Conservation (phyloP, 2,329 filamentous ascomycete genomes). For the Penicillium thymicola region DNA sequence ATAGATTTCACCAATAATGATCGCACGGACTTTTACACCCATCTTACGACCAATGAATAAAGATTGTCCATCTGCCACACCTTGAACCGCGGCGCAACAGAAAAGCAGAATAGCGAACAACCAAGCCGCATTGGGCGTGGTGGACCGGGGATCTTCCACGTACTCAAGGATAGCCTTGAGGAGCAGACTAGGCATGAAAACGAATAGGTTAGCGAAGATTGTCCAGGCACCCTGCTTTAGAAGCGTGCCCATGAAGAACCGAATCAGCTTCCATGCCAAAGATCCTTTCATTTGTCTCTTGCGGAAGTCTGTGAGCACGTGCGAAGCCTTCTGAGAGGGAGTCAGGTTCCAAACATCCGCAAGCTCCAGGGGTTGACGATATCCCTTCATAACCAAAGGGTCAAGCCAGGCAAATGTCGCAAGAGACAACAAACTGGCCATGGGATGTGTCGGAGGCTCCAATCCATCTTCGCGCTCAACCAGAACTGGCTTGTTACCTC, state of each 20-base stretch:
- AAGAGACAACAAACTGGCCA: constrained; percentile 83
- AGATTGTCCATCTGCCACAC: constrained; percentile 78
- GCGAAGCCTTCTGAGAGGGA: constrained; percentile 80
- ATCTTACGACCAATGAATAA: constrained; percentile 93
- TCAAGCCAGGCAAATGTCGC: constrained; percentile 91
- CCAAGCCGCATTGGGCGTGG: constrained; percentile 87
- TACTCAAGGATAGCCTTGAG: constrained; percentile 90
- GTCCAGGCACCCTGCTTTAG: constrained; percentile 78
- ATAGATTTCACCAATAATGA: constrained; percentile 97
- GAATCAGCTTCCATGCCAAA: constrained; percentile 74
- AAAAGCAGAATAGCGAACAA: constrained; percentile 91
- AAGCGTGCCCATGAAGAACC: constrained; percentile 76
- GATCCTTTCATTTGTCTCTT: constrained; percentile 77
- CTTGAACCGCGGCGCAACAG: constrained; percentile 74
- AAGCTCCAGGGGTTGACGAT: constrained; percentile 78
- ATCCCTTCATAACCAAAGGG: constrained; percentile 82
- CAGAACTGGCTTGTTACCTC: constrained; percentile 85
- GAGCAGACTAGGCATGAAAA: constrained; percentile 86
- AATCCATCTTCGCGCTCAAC: constrained; percentile 87
- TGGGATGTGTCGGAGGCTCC: constrained; percentile 79
- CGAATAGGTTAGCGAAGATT: constrained; percentile 73
- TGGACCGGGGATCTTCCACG: constrained; percentile 74
- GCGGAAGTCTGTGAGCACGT: constrained; percentile 77
- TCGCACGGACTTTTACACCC: constrained; percentile 86
- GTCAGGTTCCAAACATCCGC: constrained; percentile 87